These are phyloP conservation scores for Agastache rugosa DNA, from an alignment of 257 asterid genomes.

Conservation along the genomic window DNA sequence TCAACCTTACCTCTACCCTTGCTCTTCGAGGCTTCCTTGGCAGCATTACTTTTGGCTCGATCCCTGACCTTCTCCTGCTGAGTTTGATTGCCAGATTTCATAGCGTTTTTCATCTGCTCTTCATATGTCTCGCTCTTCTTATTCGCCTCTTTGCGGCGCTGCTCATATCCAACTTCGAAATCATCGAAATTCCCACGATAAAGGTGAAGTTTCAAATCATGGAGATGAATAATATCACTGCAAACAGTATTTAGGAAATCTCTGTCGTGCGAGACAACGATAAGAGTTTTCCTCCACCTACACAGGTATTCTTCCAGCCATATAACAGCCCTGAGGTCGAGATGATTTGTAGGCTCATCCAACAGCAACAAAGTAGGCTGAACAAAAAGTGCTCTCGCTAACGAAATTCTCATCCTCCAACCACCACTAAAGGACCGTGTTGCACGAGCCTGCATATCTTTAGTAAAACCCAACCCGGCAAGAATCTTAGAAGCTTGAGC, in stretches of 20 bases:
- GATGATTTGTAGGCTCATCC: conserved; percentile 82
- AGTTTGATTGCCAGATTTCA: conserved; percentile 61
- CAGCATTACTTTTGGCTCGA: conserved; percentile 60
- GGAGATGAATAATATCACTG: conserved; percentile 68
- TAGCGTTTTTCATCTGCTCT: conserved; percentile 61
- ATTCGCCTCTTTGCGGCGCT: conserved; percentile 68
- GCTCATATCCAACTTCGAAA: conserved; percentile 67
- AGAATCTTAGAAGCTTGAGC: conserved; percentile 80
- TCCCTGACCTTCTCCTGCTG: conserved; percentile 75
- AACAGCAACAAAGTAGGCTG: conserved; percentile 72
- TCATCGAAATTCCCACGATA: conserved; percentile 70
- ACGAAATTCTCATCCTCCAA: conserved; percentile 81
- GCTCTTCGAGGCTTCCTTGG: conserved; percentile 62
- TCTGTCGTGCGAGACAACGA: conserved; percentile 72
- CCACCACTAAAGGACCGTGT: conserved; percentile 80
- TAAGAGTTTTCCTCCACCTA: conserved; percentile 80
- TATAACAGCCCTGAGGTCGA: conserved; percentile 75
- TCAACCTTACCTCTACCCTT: conserved; percentile 59
- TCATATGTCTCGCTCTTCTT: conserved; percentile 64
- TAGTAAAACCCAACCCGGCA: conserved; percentile 74
- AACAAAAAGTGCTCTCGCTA: conserved; percentile 75
- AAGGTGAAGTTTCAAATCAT: conserved; percentile 61
- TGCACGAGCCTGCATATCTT: conserved; percentile 67
- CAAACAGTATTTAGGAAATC: conserved; percentile 72
- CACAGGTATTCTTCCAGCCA: conserved; percentile 74